phyloP scores from a whole-genome alignment of 371 early-diverging fungal genomes.

The Rhizomucor pusillus region DNA sequence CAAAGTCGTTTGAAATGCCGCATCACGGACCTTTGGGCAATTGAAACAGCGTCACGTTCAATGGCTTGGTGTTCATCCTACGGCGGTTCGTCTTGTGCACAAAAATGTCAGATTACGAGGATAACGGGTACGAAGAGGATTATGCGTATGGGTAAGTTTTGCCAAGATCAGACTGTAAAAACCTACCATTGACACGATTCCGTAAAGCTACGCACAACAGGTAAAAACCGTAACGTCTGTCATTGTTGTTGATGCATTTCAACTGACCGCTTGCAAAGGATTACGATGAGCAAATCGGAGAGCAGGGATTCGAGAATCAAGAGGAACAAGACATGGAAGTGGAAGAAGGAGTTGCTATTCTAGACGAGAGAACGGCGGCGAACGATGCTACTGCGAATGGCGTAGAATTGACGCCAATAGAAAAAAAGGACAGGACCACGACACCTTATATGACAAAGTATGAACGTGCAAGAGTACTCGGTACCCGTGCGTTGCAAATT shows the following conservation, averaged over 20 bases:
- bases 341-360: slow-evolving; percentile 21
- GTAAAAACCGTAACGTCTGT: neutral
- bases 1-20: no score
- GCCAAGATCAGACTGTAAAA: neutral
- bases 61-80: no score
- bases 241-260: neutral
- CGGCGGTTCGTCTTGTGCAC: no score
- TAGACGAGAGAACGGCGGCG: slow-evolving; percentile 28
- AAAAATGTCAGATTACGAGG: slow-evolving; percentile 15
- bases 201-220: slow-evolving; percentile 2
- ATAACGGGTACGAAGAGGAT: slow-evolving; percentile 12
- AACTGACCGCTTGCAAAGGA: slow-evolving; percentile 1
- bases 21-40: no score
- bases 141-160: neutral
- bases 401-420: slow-evolving; percentile 15
- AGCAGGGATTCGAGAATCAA: slow-evolving; percentile 2
- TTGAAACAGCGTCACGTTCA: no score
- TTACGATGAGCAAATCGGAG: slow-evolving; percentile 1
- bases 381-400: slow-evolving; percentile 5
- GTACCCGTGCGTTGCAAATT: slow-evolving; percentile 86
- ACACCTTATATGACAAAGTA: slow-evolving; percentile 99
- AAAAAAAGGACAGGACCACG: slow-evolving; percentile 67
- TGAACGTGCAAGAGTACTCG: slow-evolving; percentile 97
- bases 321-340: slow-evolving; percentile 6
- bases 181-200: neutral